These are phyloP conservation scores for Globisporangium recalcitrans DNA, from an alignment of 352 stramenopile genomes.

Conservation along the genomic window DNA sequence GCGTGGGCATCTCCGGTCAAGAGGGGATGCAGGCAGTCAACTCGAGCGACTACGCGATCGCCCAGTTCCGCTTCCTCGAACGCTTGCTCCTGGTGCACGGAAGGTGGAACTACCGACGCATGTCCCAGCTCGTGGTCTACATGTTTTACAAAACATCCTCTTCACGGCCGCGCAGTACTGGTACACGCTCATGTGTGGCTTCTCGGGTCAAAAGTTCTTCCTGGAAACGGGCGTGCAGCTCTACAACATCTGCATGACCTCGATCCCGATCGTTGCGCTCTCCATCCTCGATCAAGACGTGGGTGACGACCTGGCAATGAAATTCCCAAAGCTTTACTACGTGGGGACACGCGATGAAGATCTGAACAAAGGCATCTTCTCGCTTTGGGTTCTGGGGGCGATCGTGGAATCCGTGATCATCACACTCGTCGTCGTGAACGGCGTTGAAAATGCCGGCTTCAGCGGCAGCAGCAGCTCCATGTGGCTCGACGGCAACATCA, in stretches of 20 bases:
- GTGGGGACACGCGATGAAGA: constrained; percentile 57
- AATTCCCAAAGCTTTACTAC: constrained; percentile 69
- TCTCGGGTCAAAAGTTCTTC: constrained; percentile 84
- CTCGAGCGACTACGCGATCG: constrained; percentile 92
- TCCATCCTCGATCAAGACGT: constrained; percentile 79
- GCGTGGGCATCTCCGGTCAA: constrained; percentile 89
- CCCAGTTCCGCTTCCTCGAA: constrained; percentile 89
- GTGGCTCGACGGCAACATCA: constrained; percentile 77
- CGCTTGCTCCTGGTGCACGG: constrained; percentile 90
- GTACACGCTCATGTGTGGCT: constrained; percentile 69
- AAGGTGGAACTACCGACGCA: constrained; percentile 88
- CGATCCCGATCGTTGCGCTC: constrained; percentile 58
- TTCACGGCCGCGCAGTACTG: constrained; percentile 72
- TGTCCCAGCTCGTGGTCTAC: constrained; percentile 88
- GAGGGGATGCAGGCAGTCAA: constrained; percentile 92
- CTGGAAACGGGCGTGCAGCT: constrained; percentile 71
- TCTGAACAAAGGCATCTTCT: constrained; percentile 62
- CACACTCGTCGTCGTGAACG: constrained; percentile 45
- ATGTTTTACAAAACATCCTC: constrained; percentile 94
- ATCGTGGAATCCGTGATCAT: constrained; percentile 74
- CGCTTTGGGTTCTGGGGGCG: constrained; percentile 58
- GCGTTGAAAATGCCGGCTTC: constrained; percentile 34
- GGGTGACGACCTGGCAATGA: constrained; percentile 51
- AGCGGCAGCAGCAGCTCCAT: constrained; percentile 42
- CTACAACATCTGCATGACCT: constrained; percentile 77